phyloP scores from a whole-genome alignment of 2,329 filamentous ascomycete genomes.

The Talaromyces sp. region DNA sequence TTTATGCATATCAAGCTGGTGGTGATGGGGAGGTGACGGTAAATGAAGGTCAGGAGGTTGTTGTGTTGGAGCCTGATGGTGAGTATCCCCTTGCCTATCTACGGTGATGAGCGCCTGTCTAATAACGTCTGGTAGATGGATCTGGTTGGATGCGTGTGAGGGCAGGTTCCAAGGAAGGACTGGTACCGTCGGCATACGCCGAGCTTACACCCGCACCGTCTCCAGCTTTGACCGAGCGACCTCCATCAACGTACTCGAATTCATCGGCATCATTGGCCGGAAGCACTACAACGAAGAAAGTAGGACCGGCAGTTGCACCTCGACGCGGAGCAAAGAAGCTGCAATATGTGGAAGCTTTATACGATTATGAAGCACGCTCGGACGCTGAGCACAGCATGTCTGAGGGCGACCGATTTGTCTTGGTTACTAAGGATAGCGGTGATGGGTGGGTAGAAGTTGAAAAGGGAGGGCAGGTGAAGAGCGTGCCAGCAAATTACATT shows the following conservation, averaged over 20 bases:
- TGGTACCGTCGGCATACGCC: slow-evolving; percentile 83
- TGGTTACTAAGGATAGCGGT: slow-evolving; percentile 80
- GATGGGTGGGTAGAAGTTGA: slow-evolving; percentile 98
- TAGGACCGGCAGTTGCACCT: slow-evolving; percentile 86
- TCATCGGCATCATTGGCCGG: slow-evolving; percentile 64
- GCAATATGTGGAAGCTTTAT: slow-evolving; percentile 86
- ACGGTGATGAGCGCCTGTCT: neutral
- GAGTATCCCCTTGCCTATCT: slow-evolving; percentile 38
- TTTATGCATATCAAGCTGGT: slow-evolving; percentile 78
- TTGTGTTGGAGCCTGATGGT: slow-evolving; percentile 83
- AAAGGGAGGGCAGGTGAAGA: slow-evolving; percentile 76
- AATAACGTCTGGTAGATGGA: slow-evolving; percentile 57
- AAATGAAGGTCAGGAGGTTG: slow-evolving; percentile 70
- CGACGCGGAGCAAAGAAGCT: slow-evolving; percentile 88
- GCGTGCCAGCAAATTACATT: slow-evolving; percentile 91
- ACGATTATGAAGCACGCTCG: slow-evolving; percentile 81
- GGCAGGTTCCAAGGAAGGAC: slow-evolving; percentile 64
- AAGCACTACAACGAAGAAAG: slow-evolving; percentile 63
- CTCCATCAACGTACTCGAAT: slow-evolving; percentile 71
- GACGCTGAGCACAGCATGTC: slow-evolving; percentile 84
- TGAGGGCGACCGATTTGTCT: slow-evolving; percentile 86
- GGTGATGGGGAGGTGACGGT: slow-evolving; percentile 78
- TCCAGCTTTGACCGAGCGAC: slow-evolving; percentile 47
- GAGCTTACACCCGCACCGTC: slow-evolving; percentile 56
- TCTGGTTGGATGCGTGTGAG: slow-evolving; percentile 87